These are phyloP conservation scores for Suillus sp. DNA, from an alignment of 768 basidiomycete genomes.

Conservation along the genomic window DNA sequence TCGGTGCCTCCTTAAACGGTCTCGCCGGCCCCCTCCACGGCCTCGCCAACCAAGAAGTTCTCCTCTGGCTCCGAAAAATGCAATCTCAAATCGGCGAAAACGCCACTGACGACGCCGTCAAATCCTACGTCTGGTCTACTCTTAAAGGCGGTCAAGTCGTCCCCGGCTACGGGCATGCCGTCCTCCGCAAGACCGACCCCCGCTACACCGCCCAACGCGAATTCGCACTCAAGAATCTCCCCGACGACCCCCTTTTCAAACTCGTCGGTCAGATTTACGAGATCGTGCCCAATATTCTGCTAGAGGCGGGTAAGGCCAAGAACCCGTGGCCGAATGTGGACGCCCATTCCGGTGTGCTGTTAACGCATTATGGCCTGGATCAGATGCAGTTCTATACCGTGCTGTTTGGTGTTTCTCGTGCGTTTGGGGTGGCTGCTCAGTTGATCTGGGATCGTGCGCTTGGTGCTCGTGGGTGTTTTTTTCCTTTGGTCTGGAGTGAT, in stretches of 20 bases:
- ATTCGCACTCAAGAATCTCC: slow-evolving; percentile 84
- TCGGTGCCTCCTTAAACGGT: slow-evolving; percentile 90
- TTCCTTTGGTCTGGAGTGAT: background rate
- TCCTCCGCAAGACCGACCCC: slow-evolving; percentile 88
- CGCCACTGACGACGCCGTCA: slow-evolving; percentile 84
- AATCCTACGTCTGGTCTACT: slow-evolving; percentile 93
- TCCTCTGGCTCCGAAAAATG: slow-evolving; percentile 95
- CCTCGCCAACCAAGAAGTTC: slow-evolving; percentile 95
- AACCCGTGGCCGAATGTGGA: slow-evolving; percentile 98
- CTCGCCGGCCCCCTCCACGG: slow-evolving; percentile 97
- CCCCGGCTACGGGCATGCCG: slow-evolving; percentile 89
- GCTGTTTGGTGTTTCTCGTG: slow-evolving; percentile 94
- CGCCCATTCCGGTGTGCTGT: slow-evolving; percentile 90
- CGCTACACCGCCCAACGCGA: slow-evolving; percentile 90
- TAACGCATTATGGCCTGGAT: slow-evolving; percentile 82
- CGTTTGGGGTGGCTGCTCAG: slow-evolving; percentile 86
- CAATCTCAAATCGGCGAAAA: slow-evolving; percentile 84
- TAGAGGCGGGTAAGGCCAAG: slow-evolving; percentile 92
- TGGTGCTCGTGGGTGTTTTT: slow-evolving; percentile 73
- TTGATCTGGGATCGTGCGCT: slow-evolving; percentile 93
- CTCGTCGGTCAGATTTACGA: slow-evolving; percentile 89
- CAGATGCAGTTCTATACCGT: slow-evolving; percentile 98
- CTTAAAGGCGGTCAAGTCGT: slow-evolving; percentile 93
- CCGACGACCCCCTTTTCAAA: slow-evolving; percentile 89
- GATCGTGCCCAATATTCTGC: slow-evolving; percentile 86